Conservation (phyloP, 345 rosid genomes). For the Syzygium aqueum region DNA sequence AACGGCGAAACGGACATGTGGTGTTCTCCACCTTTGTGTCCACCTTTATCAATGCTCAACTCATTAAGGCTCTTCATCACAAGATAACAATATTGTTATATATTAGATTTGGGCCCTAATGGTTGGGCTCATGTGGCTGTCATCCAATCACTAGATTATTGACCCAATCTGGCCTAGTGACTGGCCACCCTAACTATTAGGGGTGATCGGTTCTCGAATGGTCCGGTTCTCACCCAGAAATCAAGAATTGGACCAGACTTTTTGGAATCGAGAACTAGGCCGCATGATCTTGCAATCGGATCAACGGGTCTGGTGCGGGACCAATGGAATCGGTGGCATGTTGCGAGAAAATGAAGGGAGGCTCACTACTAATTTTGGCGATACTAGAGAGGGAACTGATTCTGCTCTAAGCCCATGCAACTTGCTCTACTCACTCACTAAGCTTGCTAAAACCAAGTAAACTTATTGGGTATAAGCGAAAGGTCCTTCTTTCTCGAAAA, state of each 20-base stretch:
- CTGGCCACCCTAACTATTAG: not conserved
- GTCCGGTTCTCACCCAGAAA: not conserved
- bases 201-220: not conserved
- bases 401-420: slow-evolving; percentile 48
- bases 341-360: not conserved
- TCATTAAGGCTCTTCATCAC: not conserved
- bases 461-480: not conserved
- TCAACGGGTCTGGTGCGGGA: not conserved
- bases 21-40: not conserved
- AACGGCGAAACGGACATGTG: not conserved
- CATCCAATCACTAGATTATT: not conserved
- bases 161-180: not conserved
- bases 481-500: not conserved
- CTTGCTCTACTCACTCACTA: not conserved
- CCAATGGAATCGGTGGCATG: not conserved
- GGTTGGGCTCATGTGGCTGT: not conserved
- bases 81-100: not conserved
- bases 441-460: not conserved
- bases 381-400: slow-evolving; percentile 54
- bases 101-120: not conserved
- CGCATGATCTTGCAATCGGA: no score
- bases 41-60: not conserved
- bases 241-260: not conserved
- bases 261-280: no score
- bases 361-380: slow-evolving; percentile 19